Conservation (phyloP, 2,329 filamentous ascomycete species). For the Diplodia sapinea region DNA sequence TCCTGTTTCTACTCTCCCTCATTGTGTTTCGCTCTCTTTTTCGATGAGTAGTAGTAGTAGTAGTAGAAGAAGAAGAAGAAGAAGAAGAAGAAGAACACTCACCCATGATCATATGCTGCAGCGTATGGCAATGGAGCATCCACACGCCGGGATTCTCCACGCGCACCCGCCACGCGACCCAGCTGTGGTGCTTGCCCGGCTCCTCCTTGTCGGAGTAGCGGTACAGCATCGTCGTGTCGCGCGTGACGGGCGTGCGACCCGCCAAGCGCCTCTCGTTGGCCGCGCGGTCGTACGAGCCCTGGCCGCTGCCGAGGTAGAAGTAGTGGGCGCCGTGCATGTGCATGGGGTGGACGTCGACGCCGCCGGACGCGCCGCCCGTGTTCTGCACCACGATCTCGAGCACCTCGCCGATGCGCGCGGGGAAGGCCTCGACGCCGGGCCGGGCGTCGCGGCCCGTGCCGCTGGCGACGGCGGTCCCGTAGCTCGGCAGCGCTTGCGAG, state of each 20-base stretch:
- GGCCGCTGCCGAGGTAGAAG: conserved; percentile 61
- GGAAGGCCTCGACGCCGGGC: conserved; percentile 56
- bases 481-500: conserved; percentile 57
- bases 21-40: too few relatives aligned
- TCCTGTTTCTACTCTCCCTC: too few relatives aligned
- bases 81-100: neutral
- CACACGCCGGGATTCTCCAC: conserved; percentile 61
- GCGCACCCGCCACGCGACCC: conserved; percentile 66
- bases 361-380: conserved; percentile 37
- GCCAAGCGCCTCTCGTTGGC: conserved; percentile 55
- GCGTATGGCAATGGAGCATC: conserved; percentile 67
- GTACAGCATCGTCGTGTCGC: conserved; percentile 63
- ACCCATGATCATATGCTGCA: conserved; percentile 65
- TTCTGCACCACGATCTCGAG: conserved; percentile 60
- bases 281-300: conserved; percentile 59
- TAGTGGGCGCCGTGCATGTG: conserved; percentile 62
- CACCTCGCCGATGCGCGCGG: conserved; percentile 62
- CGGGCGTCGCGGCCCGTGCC: conserved; percentile 59
- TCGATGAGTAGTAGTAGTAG: too few relatives aligned
- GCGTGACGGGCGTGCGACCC: conserved; percentile 48
- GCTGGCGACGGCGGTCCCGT: conserved; percentile 57
- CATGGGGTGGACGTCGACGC: conserved; percentile 55
- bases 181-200: conserved; percentile 56
- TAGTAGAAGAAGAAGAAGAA: too few relatives aligned
- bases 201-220: conserved; percentile 55